These are phyloP conservation scores for Fusarium torreyae DNA, from an alignment of 2,329 filamentous ascomycete species.

Conservation along the genomic window DNA sequence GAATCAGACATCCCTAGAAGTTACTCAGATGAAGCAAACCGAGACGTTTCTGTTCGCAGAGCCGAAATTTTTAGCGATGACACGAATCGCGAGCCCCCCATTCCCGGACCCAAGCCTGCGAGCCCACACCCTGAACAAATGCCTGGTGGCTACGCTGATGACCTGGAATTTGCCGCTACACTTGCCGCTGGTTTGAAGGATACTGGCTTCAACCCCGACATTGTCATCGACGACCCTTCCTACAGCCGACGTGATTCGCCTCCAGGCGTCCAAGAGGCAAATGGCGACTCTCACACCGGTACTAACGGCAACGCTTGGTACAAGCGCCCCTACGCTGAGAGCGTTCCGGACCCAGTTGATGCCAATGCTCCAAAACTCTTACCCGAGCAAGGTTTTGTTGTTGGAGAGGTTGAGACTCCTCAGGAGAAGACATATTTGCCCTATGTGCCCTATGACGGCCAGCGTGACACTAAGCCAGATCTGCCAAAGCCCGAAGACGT, in stretches of 20 bases:
- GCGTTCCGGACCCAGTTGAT: constrained; percentile 61
- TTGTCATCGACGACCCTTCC: constrained; percentile 76
- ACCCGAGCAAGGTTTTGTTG: constrained; percentile 61
- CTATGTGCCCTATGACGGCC: constrained; percentile 35
- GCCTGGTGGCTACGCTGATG: constrained; percentile 76
- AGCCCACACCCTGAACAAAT: constrained; percentile 66
- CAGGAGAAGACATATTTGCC: constrained; percentile 46
- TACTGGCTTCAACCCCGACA: constrained; percentile 79
- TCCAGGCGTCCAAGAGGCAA: constrained; percentile 69
- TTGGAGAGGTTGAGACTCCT: constrained; percentile 64
- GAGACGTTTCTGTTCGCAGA: constrained; percentile 39
- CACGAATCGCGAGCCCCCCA: constrained; percentile 62
- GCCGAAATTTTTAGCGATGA: constrained; percentile 55
- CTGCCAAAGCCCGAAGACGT: constrained; percentile 39
- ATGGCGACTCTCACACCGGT: constrained; percentile 55
- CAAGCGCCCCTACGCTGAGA: constrained; percentile 65
- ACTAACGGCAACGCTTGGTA: constrained; percentile 59
- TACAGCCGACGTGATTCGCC: constrained; percentile 77
- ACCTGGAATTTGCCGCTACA: constrained; percentile 78
- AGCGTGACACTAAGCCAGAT: constrained; percentile 19
- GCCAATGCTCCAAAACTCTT: constrained; percentile 40
- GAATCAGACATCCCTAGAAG: constrained; percentile 33
- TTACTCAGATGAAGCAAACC: constrained; percentile 32
- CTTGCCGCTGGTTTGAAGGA: constrained; percentile 77
- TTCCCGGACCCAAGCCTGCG: constrained; percentile 71